Evolutionary conservation across 305 asterid genomes (phyloP), one percentile per base, ranked within the genome.

Genomic region (Ilex paraguariensis): DNA sequence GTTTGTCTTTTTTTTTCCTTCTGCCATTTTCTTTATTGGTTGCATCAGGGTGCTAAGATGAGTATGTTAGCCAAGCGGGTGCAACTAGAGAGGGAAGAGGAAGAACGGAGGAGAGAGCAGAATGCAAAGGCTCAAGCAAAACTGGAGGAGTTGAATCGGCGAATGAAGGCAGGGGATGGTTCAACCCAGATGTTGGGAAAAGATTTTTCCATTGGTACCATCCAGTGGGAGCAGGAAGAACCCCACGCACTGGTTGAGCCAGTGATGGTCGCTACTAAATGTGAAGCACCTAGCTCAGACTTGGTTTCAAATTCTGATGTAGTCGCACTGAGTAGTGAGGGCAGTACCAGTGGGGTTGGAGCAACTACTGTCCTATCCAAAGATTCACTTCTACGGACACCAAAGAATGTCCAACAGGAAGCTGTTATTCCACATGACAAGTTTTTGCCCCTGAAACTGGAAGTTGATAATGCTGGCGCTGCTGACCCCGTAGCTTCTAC

Each of bases 101-200:
- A 87, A 73, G 97, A 86, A 61, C 73, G 96, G 54, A 77, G 31
- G 30, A 86, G 82, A 73, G 97, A 94, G 73, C 97, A 88, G 82
- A 94, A 71, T 75, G 97, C 97, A 64, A 94, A 90, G 78, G 98
- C 97, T 74, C 73, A 79, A 13, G 98, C 97, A 62, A 94, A 94
- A 79, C 76, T 94, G 74, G 96, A 91, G 76, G 99, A 94, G 81
- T 76, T 94, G 78, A 87, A 94, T 72, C 79, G 95, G 62, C 89
- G 97, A 49, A 70, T 83, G 60, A 84, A 71, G 58, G 75, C 79
- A 50, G 84, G 86, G 65, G 91, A 81, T 79, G 59, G 77, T 74
- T 61, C 49, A 55, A 64, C 31, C 48, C 83, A 44, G 65, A 79
- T 60, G 69, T 64, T 69, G 63, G 89, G 82, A 55, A 76, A 59